Percentiles rank a stretch among this genome's conserved stretches.
phyloP scores from a whole-genome alignment of 2,329 filamentous ascomycete genomes.

The Penicillium aurantiogriseum region DNA sequence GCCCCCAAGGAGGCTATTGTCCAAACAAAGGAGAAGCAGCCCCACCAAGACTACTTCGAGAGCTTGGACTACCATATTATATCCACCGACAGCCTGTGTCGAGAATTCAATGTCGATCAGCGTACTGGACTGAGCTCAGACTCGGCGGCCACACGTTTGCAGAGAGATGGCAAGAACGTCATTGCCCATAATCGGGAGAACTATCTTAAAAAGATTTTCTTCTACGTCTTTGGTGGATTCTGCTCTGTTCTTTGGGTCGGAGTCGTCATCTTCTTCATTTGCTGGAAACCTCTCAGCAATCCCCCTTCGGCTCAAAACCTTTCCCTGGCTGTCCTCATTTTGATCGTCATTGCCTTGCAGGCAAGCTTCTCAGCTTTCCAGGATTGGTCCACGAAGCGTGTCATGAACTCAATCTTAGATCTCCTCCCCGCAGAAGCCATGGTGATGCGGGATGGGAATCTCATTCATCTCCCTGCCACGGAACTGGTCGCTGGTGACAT shows the following conservation, averaged over 20 bases:
- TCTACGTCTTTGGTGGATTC: conserved; percentile 77
- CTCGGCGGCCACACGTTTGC: conserved; percentile 56
- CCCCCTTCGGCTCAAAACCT: conserved; percentile 68
- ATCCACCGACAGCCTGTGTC: conserved; percentile 55
- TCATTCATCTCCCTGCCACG: conserved; percentile 52
- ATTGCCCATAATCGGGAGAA: conserved; percentile 66
- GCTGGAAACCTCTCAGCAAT: conserved; percentile 71
- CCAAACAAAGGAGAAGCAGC: conserved; percentile 15
- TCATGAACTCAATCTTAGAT: conserved; percentile 76
- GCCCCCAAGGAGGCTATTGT: conserved; percentile 25
- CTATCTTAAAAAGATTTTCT: conserved; percentile 57
- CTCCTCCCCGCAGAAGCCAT: conserved; percentile 72
- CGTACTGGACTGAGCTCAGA: conserved; percentile 60
- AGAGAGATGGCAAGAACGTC: conserved; percentile 66
- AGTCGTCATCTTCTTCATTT: conserved; percentile 70
- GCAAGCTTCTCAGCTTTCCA: conserved; percentile 69
- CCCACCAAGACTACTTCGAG: conserved; percentile 51
- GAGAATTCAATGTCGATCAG: conserved; percentile 59
- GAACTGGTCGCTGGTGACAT: conserved; percentile 75
- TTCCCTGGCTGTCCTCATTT: conserved; percentile 69
- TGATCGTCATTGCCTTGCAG: conserved; percentile 69
- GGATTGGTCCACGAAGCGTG: conserved; percentile 73
- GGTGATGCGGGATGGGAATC: conserved; percentile 61
- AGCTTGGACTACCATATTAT: conserved; percentile 68
- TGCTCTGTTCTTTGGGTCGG: conserved; percentile 71